Base-by-base conservation (phyloP, 306 rosid genomes). In the Glycyrrhiza uralensis region DNA sequence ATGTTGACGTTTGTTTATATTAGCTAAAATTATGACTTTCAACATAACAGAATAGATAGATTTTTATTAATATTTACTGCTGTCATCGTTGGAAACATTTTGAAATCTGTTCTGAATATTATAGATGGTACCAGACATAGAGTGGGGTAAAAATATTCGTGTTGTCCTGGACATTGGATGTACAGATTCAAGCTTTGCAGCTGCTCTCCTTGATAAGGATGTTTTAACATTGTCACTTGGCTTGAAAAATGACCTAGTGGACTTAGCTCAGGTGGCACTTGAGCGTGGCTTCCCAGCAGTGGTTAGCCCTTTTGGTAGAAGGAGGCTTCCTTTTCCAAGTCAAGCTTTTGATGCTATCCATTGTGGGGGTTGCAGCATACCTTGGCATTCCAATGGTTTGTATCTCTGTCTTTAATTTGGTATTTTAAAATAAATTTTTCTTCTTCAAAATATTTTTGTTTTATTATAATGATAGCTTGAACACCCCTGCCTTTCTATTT, bases 51-150 rank as follows among this genome's bases (percentile, higher is more conserved):
- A 56, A 10, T 49, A 44, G 10, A 10, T 49, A 44, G 10, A 6
- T 11, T 24, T 69, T 69, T 0, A 15, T 73, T 74, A 70, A 45
- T 24, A 66, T 19, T 66, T 18, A 52, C 56, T 66, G 49, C 17
- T 22, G 36, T 76, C 42, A 18, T 47, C 1, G 20, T 66, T 69
- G 56, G 47, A 51, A 59, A 69, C 62, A 33, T 44, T 80, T 72
- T 85, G 42, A 81, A 33, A 46, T 44, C 67, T 12, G 33, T 24
- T 78, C 35, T 64, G 72, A 69, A 66, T 80, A 61, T 81, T 79
- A 74, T 87, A 94, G 98, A 94, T 87, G 94, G 98, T 94, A 76
- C 98, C 97, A 11, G 98, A 94, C 83, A 88, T 94, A 36, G 97
- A 91, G 59, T 94, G 96, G 97, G 98, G 98, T 46, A 91, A 94